Conservation (phyloP, 768 basidiomycete species). For the Boletus barrowsii region DNA sequence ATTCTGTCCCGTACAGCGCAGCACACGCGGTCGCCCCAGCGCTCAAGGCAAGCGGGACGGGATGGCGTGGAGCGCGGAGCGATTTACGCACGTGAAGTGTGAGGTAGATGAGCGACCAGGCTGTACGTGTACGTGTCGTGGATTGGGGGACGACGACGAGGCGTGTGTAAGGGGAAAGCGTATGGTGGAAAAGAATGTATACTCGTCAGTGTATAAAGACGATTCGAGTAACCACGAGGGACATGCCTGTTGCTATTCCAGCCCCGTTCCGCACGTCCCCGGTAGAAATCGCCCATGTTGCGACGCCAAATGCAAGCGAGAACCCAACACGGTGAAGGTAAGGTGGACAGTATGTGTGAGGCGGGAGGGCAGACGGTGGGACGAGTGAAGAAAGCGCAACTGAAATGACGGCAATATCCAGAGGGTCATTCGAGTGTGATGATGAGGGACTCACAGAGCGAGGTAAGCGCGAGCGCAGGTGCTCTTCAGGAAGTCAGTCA, state of each 20-base stretch:
- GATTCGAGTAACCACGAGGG: not conserved
- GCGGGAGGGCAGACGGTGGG: conserved; percentile 32
- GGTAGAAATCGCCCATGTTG: conserved; percentile 39
- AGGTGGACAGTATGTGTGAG: conserved; percentile 35
- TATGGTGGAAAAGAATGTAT: too few species aligned
- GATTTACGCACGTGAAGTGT: conserved; percentile 38
- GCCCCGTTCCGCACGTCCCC: conserved; percentile 44
- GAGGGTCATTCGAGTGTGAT: not conserved
- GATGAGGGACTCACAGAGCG: conserved; percentile 31
- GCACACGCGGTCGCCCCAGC: conserved; percentile 29
- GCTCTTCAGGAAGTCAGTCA: conserved; percentile 14
- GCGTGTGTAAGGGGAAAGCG: too few species aligned
- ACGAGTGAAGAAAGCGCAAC: conserved; percentile 37
- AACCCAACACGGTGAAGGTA: conserved; percentile 44
- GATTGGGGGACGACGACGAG: too few species aligned
- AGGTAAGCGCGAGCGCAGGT: conserved; percentile 31
- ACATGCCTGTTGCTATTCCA: conserved; percentile 38
- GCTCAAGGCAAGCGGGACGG: conserved; percentile 33
- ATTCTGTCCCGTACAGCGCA: conserved; percentile 38
- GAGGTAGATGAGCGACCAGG: conserved; percentile 47
- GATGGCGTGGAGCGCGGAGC: conserved; percentile 29
- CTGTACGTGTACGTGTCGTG: conserved; percentile 11
- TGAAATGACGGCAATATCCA: conserved; percentile 9
- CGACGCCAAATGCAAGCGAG: conserved; percentile 41
- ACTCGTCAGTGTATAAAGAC: not conserved